Evolutionary conservation across 208 protist genomes (phyloP).

Genomic region (Phytomonas francai): DNA sequence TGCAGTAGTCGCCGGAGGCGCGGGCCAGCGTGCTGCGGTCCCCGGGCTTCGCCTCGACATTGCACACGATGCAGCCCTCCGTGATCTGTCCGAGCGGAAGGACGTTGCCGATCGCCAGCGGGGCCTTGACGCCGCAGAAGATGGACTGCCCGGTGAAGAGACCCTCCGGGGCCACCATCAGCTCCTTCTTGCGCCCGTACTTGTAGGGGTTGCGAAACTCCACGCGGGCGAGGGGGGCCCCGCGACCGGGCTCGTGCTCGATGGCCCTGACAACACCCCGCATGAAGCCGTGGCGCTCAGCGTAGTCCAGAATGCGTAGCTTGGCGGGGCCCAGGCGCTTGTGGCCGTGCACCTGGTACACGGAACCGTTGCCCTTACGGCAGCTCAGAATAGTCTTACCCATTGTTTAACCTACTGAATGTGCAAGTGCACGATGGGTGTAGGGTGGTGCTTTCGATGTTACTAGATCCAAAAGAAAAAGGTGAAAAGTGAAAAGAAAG

Average conservation of each 20-base stretch:
- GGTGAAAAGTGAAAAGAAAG: too few relatives aligned
- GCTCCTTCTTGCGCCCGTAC: slow-evolving; percentile 88
- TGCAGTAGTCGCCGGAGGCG: slow-evolving; percentile 96
- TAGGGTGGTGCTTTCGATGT: too few relatives aligned
- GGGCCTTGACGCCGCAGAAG: slow-evolving; percentile 96
- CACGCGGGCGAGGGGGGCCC: slow-evolving; percentile 97
- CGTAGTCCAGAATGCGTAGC: slow-evolving; percentile 96
- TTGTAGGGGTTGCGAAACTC: slow-evolving; percentile 96
- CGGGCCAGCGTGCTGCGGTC: slow-evolving; percentile 95
- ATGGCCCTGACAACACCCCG: slow-evolving; percentile 92
- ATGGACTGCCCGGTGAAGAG: slow-evolving; percentile 99
- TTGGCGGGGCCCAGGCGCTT: slow-evolving; percentile 94
- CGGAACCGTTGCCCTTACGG: slow-evolving; percentile 92
- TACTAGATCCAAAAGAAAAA: too few relatives aligned
- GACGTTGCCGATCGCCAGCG: slow-evolving; percentile 96
- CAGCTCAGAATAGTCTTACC: slow-evolving; percentile 87
- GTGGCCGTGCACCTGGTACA: slow-evolving; percentile 91
- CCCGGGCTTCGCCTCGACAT: slow-evolving; percentile 96
- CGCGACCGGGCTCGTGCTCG: slow-evolving; percentile 98
- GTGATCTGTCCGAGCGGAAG: slow-evolving; percentile 95
- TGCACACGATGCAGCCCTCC: slow-evolving; percentile 99
- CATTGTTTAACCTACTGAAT: too few relatives aligned
- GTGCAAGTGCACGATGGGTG: slow-evolving; percentile 93
- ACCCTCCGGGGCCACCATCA: slow-evolving; percentile 98
- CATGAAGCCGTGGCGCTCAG: slow-evolving; percentile 95